Evolutionary conservation across 371 early-diverging fungal species (phyloP), one percentile per base, ranked within the genome.

Genomic region (Rhizopus arrhizus): DNA sequence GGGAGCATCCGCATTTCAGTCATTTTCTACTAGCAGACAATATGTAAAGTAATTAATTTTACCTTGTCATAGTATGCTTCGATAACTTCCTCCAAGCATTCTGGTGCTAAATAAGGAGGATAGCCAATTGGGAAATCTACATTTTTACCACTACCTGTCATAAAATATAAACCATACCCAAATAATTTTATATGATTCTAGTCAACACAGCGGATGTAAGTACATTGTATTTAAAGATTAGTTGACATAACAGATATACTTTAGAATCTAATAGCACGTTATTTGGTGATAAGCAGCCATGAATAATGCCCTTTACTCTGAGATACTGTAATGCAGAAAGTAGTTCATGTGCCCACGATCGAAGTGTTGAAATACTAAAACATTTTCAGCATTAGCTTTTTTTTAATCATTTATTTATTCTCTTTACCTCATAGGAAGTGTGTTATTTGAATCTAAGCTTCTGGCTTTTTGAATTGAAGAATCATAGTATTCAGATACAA

Each of bases 111-210:
- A 47, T 79, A 75, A 10, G 49, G 35, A 0, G 77, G 76, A 38
- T 77, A 77, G 40, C 87, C 86, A 55, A 89, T 77, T 1, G 87
- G 86, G 62, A 88, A 88, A 61, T 88, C 85, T 3, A 89, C 84
- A 54, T 86, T 62, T 22, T 59, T 62, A 0, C 85, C 85, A 28
- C 73, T 69, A 11, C 76, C 69, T 5, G 89, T 89, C 84, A 89
- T 85, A 51, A 83, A 78, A 58, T 74, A 77, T 15, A 89, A 70
- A 28, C 89, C 89, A 69, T 82, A 86, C 35, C 85, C 81, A 34
- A 75, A 79, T 12, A 89, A 59, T 59, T 87, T 88, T 33, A 85
- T 62, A 22, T 67, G 65, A 9, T 74, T 76, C 74, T 83, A 22
- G 22, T 22, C 22, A 22, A 22, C 22, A 22, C 2, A 22, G 22